Base-by-base conservation (phyloP, 176 grass and related monocot genomes). In the Aegilops sharonensis region DNA sequence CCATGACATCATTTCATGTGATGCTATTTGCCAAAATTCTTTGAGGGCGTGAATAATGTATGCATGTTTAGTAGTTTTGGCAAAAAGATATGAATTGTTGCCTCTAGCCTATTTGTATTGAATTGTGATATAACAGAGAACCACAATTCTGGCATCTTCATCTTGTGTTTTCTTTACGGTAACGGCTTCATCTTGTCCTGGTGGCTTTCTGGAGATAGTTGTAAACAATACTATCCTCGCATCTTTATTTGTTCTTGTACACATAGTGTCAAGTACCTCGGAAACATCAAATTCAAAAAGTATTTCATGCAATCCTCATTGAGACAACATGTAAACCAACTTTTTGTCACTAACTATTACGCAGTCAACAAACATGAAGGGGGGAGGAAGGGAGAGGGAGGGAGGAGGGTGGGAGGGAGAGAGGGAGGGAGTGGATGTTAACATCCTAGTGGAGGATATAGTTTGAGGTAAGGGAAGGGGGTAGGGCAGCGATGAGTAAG, bases 401-500 rank as follows among this genome's bases (percentile, higher is more conserved):
- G 62, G 77, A 74, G 50, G 68, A 37, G 23, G 50, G 37, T 63
- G 75, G 32, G 27, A 69, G 31, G 79, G 39, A 79, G n/a, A 57
- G 63, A 54, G 54, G 40, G 62, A 83, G 64, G 64, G 20, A 60
- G 36, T 59, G 70, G 77, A 86, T 17, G 1, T 32, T 77, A 77
- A 77, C 27, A 9, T 56, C 73, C 73, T 77, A 77, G 84, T 2
- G 14, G 54, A 79, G 48, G 72, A 83, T 80, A 72, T 8, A 67
- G 39, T 77, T 77, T 48, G 59, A 70, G 43, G 62, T 64, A 75
- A 31, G 40, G 75, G 77, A 70, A 85, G 60, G 72, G 68, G 42
- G 76, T 89, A 83, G 52, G 92, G 87, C 75, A 88, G 87, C 80
- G 87, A 76, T 86, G 90, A 89, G 85, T 89, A 88, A 92, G 86